These are phyloP conservation scores for Hypoxylon subgilvum DNA, from an alignment of 495 filamentous ascomycete species.

Conservation along the genomic window DNA sequence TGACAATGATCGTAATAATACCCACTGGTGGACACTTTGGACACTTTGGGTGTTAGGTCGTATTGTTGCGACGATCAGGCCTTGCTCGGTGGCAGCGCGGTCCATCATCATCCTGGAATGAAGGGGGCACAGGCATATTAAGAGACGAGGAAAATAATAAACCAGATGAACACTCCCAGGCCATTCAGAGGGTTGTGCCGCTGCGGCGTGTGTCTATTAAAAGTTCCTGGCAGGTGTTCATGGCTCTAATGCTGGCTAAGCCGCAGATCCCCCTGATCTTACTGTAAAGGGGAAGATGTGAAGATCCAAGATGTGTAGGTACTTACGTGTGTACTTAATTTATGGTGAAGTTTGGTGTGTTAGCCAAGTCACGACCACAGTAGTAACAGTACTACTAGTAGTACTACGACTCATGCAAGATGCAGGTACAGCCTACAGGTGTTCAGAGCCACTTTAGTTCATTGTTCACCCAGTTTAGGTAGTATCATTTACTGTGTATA, in stretches of 20 bases:
- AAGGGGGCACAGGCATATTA: constrained; percentile 9
- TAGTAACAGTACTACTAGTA: no score
- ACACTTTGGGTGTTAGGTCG: constrained; percentile 7
- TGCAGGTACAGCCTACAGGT: constrained; percentile 24
- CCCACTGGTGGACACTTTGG: constrained; percentile 10
- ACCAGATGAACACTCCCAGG: constrained; percentile 10
- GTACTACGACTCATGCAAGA: constrained; percentile 23
- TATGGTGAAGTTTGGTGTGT: constrained; percentile 9
- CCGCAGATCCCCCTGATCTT: constrained; percentile 36
- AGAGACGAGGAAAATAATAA: constrained; percentile 9
- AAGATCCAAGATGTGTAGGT: constrained; percentile 7
- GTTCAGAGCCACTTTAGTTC: constrained; percentile 4
- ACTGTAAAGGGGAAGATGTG: constrained; percentile 6
- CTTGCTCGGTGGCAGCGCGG: no score
- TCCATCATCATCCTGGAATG: constrained; percentile 19
- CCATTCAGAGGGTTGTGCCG: not conserved
- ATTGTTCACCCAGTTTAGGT: no score
- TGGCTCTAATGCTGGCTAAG: constrained; percentile 10
- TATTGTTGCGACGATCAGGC: constrained; percentile 27
- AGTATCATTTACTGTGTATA: no score
- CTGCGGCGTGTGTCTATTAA: constrained; percentile 34
- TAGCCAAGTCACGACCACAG: constrained; percentile 22
- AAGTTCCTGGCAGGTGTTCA: constrained; percentile 22
- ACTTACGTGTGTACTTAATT: not conserved
- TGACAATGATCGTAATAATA: constrained; percentile 26